Percentiles rank a stretch among this genome's conserved stretches.
Evolutionary conservation across 768 basidiomycete species (phyloP).

Genomic region (Leccinum ochraceum): DNA sequence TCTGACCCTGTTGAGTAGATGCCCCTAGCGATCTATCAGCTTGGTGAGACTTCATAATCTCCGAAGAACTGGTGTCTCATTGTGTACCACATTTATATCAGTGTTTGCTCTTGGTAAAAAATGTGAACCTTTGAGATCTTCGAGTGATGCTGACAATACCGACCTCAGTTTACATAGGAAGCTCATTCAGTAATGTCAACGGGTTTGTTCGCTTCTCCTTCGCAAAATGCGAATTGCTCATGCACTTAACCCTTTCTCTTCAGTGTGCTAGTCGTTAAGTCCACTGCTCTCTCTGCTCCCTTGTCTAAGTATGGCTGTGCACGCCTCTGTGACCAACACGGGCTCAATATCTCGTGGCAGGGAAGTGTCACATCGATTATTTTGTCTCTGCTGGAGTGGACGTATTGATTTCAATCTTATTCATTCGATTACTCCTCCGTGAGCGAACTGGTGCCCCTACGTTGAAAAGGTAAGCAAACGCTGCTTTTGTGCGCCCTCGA

Average conservation of each 20-base stretch:
- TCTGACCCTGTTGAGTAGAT: background rate
- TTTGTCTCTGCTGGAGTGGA: background rate
- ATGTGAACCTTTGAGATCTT: background rate
- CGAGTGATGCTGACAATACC: background rate
- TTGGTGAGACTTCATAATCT: conserved; percentile 7
- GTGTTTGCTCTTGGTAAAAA: background rate
- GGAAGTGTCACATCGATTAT: background rate
- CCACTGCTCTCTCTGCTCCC: background rate
- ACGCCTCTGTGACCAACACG: background rate
- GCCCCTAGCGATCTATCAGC: background rate
- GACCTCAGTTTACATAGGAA: background rate
- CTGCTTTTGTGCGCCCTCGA: background rate
- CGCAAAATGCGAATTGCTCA: background rate
- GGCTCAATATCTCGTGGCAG: background rate
- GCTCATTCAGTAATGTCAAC: background rate
- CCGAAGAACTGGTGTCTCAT: background rate
- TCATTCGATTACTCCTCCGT: background rate
- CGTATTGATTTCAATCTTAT: background rate
- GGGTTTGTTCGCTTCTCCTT: background rate
- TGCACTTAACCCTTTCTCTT: no score
- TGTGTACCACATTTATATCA: background rate
- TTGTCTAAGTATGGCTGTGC: background rate
- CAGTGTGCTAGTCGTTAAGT: background rate
- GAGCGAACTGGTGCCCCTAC: background rate
- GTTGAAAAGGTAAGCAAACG: background rate